Base-by-base conservation (phyloP, 2,329 filamentous ascomycete genomes). In the Cladosporium austrohemisphaericum region DNA sequence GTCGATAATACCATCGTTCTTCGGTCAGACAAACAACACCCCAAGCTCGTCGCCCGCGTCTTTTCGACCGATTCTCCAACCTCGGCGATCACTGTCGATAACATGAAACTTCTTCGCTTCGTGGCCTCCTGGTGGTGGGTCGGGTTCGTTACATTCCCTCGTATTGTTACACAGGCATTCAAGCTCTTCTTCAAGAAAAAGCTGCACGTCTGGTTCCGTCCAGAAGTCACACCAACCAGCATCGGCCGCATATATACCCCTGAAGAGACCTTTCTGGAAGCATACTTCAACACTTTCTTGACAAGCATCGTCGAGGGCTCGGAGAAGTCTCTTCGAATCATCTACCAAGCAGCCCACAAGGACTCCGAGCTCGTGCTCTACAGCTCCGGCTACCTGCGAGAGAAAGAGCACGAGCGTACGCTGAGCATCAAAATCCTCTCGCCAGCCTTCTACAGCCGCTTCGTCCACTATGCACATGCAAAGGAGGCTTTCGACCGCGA, bases 391-490 rank as follows among this genome's bases (percentile, higher is more conserved):
- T 65, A 60, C 52, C 62, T 77, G 13, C 50, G 65, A 18, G 60
- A 70, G 29, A 57, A 63, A 10, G 50, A 61, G 3, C 60, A 68
- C 11, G 70, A 75, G 55, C 57, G 52, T 52, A 64, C 73, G 1
- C 43, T 85, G 5, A 76, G 78, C 35, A 68, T 87, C 40, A 76
- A 75, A 46, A 69, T 87, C 4, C 64, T 85, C 16, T 84, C 80
- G 0, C 84, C 85, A 1, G 71, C 69, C 0, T 88, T 88, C 60
- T 88, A 88, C 68, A 75, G 78, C 10, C 76, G 83, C 22, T 81
- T 87, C 40, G 72, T 82, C 1, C 74, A 78, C 54, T 86, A 87
- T 59, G 71, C 77, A 0, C 74, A 84, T 58, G 78, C 80, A 18
- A 72, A 79, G 14, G 79, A 84, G 56, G 81, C 80, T 1, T 69